phyloP scores from a whole-genome alignment of 1,139 yeast species.

The Entelexis sorbosivorans region DNA sequence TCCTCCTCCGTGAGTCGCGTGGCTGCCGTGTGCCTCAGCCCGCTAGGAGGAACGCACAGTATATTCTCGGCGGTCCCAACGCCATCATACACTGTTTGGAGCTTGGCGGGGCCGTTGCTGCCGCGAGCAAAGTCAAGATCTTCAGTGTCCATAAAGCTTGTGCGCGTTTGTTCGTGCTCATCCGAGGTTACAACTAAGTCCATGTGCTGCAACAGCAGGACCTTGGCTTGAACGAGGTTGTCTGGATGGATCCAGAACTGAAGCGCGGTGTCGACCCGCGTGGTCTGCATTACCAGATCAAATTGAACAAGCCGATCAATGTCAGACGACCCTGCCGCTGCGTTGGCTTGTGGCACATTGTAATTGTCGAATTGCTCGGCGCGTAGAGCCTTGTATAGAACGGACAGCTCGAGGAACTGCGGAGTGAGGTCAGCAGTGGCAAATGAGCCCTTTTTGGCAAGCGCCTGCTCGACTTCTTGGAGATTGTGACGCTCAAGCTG shows the following conservation, averaged over 20 bases:
- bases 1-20: conserved; percentile 29
- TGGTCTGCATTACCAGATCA: conserved; percentile 33
- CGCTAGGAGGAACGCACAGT: conserved; percentile 43
- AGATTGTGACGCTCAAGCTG: conserved; percentile 25
- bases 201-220: conserved; percentile 31
- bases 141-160: conserved; percentile 18
- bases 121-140: conserved; percentile 27
- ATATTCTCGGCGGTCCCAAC: conserved; percentile 22
- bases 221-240: conserved; percentile 32
- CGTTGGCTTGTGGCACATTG: background rate
- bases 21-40: conserved; percentile 39
- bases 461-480: conserved; percentile 28
- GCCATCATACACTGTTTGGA: conserved; percentile 17
- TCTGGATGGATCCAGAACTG: conserved; percentile 35
- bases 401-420: conserved; percentile 51
- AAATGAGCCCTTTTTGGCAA: conserved; percentile 43
- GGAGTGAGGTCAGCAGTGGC: conserved; percentile 54
- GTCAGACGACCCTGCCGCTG: background rate
- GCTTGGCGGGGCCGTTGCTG: conserved; percentile 34
- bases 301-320: conserved; percentile 28
- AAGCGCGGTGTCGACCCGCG: conserved; percentile 25
- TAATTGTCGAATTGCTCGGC: conserved; percentile 25
- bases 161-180: conserved; percentile 13
- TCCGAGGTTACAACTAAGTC: conserved; percentile 26
- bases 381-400: conserved; percentile 44